These are phyloP conservation scores for Aureobasidium sp. DNA, from an alignment of 2,329 filamentous ascomycete species.

Conservation along the genomic window DNA sequence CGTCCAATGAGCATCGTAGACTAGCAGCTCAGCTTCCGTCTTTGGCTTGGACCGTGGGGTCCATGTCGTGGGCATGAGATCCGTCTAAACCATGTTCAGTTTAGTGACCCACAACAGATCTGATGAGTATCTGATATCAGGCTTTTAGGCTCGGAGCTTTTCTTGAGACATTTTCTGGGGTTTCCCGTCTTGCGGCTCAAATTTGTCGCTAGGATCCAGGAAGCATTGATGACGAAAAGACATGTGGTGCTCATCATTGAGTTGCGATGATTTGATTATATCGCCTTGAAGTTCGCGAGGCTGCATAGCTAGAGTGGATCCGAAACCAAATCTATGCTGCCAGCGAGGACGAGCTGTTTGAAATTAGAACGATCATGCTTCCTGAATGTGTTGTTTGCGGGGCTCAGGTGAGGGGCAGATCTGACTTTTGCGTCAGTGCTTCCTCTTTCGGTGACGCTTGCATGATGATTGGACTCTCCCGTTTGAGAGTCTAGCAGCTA, in stretches of 20 bases:
- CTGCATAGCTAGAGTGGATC: not conserved
- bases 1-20: slow-evolving; percentile 1
- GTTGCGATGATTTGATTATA: not conserved
- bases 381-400: not conserved
- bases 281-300: not conserved
- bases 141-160: slow-evolving; percentile 11
- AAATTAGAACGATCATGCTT: not conserved
- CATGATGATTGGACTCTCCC: slow-evolving; percentile 10
- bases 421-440: slow-evolving; percentile 11
- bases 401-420: slow-evolving; percentile 13
- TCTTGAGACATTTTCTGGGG: slow-evolving; percentile 10
- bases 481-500: slow-evolving; percentile 2
- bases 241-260: not conserved
- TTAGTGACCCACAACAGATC: slow-evolving; percentile 8
- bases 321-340: not conserved
- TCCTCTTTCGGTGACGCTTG: slow-evolving; percentile 3
- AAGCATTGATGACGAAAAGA: not conserved
- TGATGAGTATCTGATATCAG: slow-evolving; percentile 10
- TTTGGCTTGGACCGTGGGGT: slow-evolving; percentile 7
- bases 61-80: slow-evolving; percentile 10
- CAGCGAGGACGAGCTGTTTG: not conserved
- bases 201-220: not conserved
- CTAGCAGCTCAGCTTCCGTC: not conserved
- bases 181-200: slow-evolving; percentile 11
- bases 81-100: slow-evolving; percentile 10